Conservation (phyloP, 352 stramenopile genomes). For the Globisporangium spiculum region DNA sequence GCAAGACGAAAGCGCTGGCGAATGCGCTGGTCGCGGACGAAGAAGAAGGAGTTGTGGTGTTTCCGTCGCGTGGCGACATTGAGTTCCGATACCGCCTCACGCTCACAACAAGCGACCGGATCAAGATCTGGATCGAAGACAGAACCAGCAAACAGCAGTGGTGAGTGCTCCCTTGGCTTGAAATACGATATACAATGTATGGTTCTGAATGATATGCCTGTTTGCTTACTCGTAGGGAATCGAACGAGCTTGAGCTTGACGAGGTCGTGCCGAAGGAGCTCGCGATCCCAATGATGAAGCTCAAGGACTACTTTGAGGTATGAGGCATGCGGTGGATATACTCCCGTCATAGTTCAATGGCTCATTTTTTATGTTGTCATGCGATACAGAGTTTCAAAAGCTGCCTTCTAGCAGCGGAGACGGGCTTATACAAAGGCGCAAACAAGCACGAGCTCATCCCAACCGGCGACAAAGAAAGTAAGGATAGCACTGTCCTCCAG, state of each 20-base stretch:
- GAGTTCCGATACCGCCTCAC: slow-evolving; percentile 11
- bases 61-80: not conserved
- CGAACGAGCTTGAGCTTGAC: slow-evolving; percentile 5
- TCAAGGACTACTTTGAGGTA: slow-evolving; percentile 16
- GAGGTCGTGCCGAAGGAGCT: slow-evolving; percentile 1
- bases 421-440: not conserved
- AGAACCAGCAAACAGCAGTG: slow-evolving; percentile 9
- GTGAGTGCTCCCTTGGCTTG: not conserved
- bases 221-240: slow-evolving; percentile 1
- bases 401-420: slow-evolving; percentile 1
- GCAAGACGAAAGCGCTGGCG: not conserved
- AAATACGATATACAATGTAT: too few species aligned
- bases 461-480: not conserved
- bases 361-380: too few species aligned
- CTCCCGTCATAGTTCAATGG: not conserved
- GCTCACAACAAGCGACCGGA: not conserved
- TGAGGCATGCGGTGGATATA: not conserved
- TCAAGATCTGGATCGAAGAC: slow-evolving; percentile 10
- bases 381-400: slow-evolving; percentile 11
- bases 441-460: slow-evolving; percentile 11
- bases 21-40: slow-evolving; percentile 5
- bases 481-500: not conserved
- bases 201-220: not conserved
- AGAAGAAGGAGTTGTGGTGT: slow-evolving; percentile 15
- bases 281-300: slow-evolving; percentile 9